Percentiles rank a stretch among this genome's conserved stretches.
These are phyloP conservation scores for Monilinia polystroma DNA, from an alignment of 2,329 filamentous ascomycete species.

Conservation along the genomic window DNA sequence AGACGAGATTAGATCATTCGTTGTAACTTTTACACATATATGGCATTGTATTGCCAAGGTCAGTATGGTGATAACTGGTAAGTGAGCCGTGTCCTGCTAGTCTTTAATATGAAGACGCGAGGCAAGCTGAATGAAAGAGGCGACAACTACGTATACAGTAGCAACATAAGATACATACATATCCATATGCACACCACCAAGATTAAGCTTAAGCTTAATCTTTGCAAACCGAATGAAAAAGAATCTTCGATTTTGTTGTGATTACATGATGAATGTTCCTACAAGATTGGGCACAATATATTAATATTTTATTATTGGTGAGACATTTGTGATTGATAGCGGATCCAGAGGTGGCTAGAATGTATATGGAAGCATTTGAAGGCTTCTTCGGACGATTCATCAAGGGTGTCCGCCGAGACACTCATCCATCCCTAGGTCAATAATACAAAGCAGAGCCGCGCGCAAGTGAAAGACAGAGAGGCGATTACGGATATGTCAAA, in stretches of 20 bases:
- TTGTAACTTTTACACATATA: not conserved
- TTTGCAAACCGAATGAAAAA: not conserved
- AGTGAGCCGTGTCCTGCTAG: not conserved
- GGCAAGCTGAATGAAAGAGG: slow-evolving; percentile 16
- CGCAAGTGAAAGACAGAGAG: not conserved
- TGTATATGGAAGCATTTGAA: slow-evolving; percentile 13
- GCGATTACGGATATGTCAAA: not conserved
- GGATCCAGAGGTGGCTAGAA: slow-evolving; percentile 8
- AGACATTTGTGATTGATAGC: slow-evolving; percentile 18
- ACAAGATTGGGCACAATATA: slow-evolving; percentile 3
- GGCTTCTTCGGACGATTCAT: slow-evolving; percentile 10
- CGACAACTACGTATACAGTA: not conserved
- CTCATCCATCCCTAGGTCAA: not conserved
- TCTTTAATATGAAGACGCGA: not conserved
- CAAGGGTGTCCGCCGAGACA: slow-evolving; percentile 12
- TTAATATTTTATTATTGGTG: not conserved
- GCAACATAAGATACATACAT: not conserved
- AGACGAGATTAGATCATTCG: slow-evolving; percentile 6
- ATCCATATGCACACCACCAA: not conserved
- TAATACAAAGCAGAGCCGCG: not conserved
- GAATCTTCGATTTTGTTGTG: not conserved
- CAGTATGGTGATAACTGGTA: not conserved
- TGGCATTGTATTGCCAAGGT: not conserved
- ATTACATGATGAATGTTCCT: not conserved
- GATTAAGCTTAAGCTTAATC: slow-evolving; percentile 1